Evolutionary conservation across 2,329 filamentous ascomycete species (phyloP).

Genomic region (Clonostachys rhizophaga): DNA sequence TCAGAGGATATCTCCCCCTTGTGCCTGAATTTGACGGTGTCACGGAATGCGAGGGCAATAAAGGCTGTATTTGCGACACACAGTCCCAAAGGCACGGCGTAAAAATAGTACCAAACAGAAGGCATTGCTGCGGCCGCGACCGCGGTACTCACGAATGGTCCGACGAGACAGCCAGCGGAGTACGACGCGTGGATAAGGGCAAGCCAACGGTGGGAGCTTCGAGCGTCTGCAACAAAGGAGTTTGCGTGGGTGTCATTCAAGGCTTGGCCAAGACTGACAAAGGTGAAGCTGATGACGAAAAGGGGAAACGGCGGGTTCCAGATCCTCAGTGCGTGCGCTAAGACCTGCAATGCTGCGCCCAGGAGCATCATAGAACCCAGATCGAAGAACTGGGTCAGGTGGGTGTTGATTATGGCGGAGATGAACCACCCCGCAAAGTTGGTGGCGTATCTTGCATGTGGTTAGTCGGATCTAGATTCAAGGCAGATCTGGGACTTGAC

Average conservation of each 20-base stretch:
- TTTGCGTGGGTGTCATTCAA: conserved; percentile 62
- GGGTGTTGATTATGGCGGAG: conserved; percentile 51
- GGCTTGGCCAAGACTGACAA: conserved; percentile 54
- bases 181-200: conserved; percentile 63
- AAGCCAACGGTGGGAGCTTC: conserved; percentile 52
- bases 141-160: conserved; percentile 47
- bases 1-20: conserved; percentile 2
- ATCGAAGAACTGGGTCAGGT: conserved; percentile 44
- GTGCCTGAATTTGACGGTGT: conserved; percentile 28
- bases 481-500: conserved; percentile 4
- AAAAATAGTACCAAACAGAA: conserved; percentile 50
- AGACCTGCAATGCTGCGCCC: conserved; percentile 50
- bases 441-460: conserved; percentile 38
- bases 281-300: conserved; percentile 52
- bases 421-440: conserved; percentile 57
- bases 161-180: conserved; percentile 48
- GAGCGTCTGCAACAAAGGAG: conserved; percentile 49
- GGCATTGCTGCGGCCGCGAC: conserved; percentile 32
- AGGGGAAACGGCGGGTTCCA: conserved; percentile 54
- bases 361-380: conserved; percentile 52
- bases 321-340: conserved; percentile 46
- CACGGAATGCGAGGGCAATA: conserved; percentile 43
- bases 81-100: conserved; percentile 47
- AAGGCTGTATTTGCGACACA: conserved; percentile 43
- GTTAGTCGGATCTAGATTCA: no score